Percentiles rank a stretch among this genome's conserved stretches.
Evolutionary conservation across 2,329 filamentous ascomycete genomes (phyloP).

Genomic region (Fusarium albidum): DNA sequence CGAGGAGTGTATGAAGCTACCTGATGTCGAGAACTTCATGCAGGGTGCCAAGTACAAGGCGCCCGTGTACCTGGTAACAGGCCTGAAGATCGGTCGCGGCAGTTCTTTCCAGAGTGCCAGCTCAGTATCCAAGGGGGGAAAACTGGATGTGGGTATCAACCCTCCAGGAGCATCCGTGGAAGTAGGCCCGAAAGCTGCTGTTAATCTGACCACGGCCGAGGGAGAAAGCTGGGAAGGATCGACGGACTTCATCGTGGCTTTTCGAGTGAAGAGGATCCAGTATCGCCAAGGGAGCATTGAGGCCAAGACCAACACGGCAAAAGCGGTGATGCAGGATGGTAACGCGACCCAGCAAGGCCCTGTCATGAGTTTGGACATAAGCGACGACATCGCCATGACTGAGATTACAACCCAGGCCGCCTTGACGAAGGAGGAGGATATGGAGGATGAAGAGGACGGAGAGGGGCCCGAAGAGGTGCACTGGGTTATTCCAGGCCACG

Average conservation of each 20-base stretch:
- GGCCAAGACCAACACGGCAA: background rate
- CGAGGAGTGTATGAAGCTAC: background rate
- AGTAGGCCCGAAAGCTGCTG: background rate
- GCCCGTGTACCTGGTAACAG: constrained; percentile 16
- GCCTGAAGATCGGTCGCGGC: constrained; percentile 4
- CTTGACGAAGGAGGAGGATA: too few relatives aligned
- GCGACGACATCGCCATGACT: too few relatives aligned
- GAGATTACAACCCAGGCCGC: too few relatives aligned
- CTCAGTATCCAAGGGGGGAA: background rate
- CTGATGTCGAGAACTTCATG: background rate
- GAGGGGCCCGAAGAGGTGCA: too few relatives aligned
- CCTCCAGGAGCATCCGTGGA: background rate
- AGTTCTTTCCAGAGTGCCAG: background rate
- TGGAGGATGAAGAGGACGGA: too few relatives aligned
- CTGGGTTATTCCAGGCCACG: too few relatives aligned
- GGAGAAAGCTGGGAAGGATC: background rate
- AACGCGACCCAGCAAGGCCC: too few relatives aligned
- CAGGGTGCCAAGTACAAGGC: background rate
- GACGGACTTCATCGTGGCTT: constrained; percentile 1
- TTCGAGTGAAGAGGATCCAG: constrained; percentile 4
- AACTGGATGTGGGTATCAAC: background rate
- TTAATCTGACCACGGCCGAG: background rate
- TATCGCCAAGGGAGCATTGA: background rate
- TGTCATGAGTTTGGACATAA: too few relatives aligned
- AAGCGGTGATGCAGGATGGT: constrained; percentile 7